A percentile compares a stretch with the other conserved stretches of the same genome.
Conservation (phyloP, 2,329 filamentous ascomycete genomes). For the Fusarium sp. region DNA sequence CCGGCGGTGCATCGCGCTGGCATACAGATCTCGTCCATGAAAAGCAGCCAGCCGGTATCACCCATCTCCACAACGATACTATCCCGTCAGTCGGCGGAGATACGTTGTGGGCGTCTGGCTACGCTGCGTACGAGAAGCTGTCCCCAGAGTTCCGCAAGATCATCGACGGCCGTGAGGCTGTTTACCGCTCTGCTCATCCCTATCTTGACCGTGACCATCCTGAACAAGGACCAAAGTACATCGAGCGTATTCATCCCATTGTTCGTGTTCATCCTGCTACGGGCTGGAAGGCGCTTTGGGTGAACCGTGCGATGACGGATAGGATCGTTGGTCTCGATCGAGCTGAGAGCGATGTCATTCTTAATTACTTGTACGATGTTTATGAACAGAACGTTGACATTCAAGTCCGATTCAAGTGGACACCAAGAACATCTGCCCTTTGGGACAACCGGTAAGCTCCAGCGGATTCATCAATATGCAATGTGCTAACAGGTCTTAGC, state of each 20-base stretch:
- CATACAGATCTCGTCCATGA: slow-evolving; percentile 78
- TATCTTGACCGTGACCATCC: slow-evolving; percentile 73
- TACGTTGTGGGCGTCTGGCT: slow-evolving; percentile 77
- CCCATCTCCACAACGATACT: slow-evolving; percentile 75
- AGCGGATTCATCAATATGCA: accelerated
- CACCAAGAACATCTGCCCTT: slow-evolving; percentile 69
- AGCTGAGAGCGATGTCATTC: slow-evolving; percentile 73
- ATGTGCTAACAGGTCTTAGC: slow-evolving; percentile 32
- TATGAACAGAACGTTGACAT: slow-evolving; percentile 77
- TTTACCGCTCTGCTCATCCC: slow-evolving; percentile 72
- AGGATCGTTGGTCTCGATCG: slow-evolving; percentile 75
- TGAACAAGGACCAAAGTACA: slow-evolving; percentile 67
- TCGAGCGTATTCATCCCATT: slow-evolving; percentile 75
- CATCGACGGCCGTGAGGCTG: slow-evolving; percentile 72
- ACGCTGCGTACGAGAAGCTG: slow-evolving; percentile 77
- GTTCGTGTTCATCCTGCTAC: slow-evolving; percentile 77
- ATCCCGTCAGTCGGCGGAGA: slow-evolving; percentile 73
- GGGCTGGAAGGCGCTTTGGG: slow-evolving; percentile 78
- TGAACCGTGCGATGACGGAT: slow-evolving; percentile 75
- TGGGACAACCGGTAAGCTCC: slow-evolving; percentile 70
- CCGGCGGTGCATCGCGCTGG: slow-evolving; percentile 74
- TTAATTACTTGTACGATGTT: slow-evolving; percentile 73
- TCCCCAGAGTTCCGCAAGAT: slow-evolving; percentile 75
- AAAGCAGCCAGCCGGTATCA: slow-evolving; percentile 74
- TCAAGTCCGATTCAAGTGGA: slow-evolving; percentile 78